Base-by-base conservation (phyloP, 768 basidiomycete genomes). In the Tulasnella sp. region DNA sequence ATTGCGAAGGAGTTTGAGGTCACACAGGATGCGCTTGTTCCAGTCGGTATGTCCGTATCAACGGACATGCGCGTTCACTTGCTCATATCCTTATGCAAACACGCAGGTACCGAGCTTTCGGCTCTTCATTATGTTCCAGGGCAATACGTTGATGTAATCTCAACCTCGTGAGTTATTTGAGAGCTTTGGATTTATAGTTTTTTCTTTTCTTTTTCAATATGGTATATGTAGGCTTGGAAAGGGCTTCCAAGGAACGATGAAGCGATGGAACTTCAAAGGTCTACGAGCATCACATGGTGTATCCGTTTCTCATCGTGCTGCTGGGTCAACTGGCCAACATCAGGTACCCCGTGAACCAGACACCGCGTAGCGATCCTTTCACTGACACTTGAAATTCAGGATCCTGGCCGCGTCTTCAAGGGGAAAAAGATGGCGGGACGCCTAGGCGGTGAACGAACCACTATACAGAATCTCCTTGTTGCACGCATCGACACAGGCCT, bases 341-440 rank as follows among this genome's bases (percentile, higher is more conserved):
- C 94, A 97, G 77, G 93, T 92, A 63, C 62, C 77, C 70, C 22
- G 21, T 53, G 9, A n/a, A 21, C 17, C 17, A 25, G 44, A 17
- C 43, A 30, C 27, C 15, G 19, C 17, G 12, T 49, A 7, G 19
- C 22, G 34, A 27, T 10, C 19, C 27, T 46, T 30, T 58, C 9
- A 58, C 49, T 66, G 38, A 50, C 60, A 43, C 49, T 61, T 44
- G 9, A 53, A 15, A 62, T 12, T 7, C 57, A 98, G 92, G 92
- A 96, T 66, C 94, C 96, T 24, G 96, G 96, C 49, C 83, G 96
- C 66, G 78, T 97, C 4, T 92, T 88, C 73, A 96, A 96, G 2
- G 96, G 96, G 38, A 96, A 92, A 75, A 98, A 97, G 76, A 97
- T 96, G 94, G 83, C 94, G 9, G 96, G 96, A 31, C 84, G 84